Evolutionary conservation across 2,329 filamentous ascomycete species (phyloP), one percentile per base, ranked within the genome.

Genomic region (Tolypocladium paradoxum): DNA sequence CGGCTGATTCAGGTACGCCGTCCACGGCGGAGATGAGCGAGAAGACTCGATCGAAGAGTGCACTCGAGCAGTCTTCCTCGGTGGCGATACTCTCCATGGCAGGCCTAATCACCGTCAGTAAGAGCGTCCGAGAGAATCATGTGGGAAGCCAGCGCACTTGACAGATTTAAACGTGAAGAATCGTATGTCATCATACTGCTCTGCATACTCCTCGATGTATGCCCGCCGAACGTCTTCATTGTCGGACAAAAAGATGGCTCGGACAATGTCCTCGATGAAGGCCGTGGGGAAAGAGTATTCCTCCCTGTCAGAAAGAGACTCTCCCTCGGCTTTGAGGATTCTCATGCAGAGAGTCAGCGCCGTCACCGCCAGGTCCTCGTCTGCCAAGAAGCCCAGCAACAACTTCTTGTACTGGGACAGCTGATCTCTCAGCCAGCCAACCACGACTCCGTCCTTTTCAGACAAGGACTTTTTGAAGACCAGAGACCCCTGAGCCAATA

Each of bases 291-390:
- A 95, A 16, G 74, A 80, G 62, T 84, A 82, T 47, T 85, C 82
- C 7, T 82, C 78, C 27, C 78, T 79, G 53, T 78, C 78, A 53
- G 76, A 77, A 36, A 83, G 66, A 62, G 82, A 73, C 57, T 82
- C 80, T 20, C 80, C 84, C 65, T 95, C 89, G 50, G 87, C 85
- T 73, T 95, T 93, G 58, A 95, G 73, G 48, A 95, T 70, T 53
- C 87, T 84, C 90, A 96, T 95, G 53, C 84, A 79, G 49, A 96
- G 73, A 0, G 86, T 88, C 61, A 97, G 70, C 12, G 83, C 85
- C 18, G 87, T 88, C 45, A 80, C 76, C 57, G 88, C 82, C n/a
- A 83, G 71, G 4, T 79, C 73, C 55, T 86, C 79, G 14, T 81
- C 77, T 53, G 71, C 70, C 47, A 96, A 73, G 58, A 88, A 76